A percentile compares a stretch with the other conserved stretches of the same genome.
These are phyloP conservation scores for Bjerkandera adusta DNA, from an alignment of 1,284 basidiomycete genomes.

Conservation along the genomic window DNA sequence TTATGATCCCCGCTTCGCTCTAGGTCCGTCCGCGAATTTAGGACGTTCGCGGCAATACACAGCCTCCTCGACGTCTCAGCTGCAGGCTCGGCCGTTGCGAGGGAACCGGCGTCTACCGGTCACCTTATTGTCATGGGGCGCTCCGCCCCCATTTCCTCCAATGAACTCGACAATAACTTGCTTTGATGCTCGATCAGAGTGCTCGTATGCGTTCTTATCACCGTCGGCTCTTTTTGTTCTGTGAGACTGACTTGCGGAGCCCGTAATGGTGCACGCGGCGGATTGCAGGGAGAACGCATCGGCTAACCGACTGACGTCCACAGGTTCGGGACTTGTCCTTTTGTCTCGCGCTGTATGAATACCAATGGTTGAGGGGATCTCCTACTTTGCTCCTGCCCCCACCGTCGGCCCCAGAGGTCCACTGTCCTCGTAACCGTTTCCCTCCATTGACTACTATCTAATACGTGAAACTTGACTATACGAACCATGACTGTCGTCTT, in stretches of 20 bases:
- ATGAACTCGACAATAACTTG: background rate
- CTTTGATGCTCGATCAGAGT: background rate
- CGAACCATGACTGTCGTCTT: slow-evolving; percentile 36
- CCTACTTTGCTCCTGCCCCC: background rate
- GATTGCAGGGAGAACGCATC: too few species aligned
- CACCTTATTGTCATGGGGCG: background rate
- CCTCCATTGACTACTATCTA: background rate
- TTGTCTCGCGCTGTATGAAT: slow-evolving; percentile 2
- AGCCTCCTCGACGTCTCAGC: too few species aligned
- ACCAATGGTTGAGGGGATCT: background rate
- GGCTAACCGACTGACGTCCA: too few species aligned
- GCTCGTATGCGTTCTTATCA: background rate
- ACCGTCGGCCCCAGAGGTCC: slow-evolving; percentile 6
- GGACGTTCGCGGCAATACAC: too few species aligned
- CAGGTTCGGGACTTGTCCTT: too few species aligned
- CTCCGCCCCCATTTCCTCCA: background rate
- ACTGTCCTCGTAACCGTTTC: background rate
- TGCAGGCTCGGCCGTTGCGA: background rate
- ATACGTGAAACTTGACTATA: background rate
- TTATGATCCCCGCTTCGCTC: background rate
- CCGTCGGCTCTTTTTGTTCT: background rate
- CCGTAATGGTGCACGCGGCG: too few species aligned
- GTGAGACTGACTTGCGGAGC: too few species aligned
- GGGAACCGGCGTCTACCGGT: background rate
- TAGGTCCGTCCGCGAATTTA: background rate